Conservation (phyloP, 768 basidiomycete genomes). For the Mycena capillaripes region DNA sequence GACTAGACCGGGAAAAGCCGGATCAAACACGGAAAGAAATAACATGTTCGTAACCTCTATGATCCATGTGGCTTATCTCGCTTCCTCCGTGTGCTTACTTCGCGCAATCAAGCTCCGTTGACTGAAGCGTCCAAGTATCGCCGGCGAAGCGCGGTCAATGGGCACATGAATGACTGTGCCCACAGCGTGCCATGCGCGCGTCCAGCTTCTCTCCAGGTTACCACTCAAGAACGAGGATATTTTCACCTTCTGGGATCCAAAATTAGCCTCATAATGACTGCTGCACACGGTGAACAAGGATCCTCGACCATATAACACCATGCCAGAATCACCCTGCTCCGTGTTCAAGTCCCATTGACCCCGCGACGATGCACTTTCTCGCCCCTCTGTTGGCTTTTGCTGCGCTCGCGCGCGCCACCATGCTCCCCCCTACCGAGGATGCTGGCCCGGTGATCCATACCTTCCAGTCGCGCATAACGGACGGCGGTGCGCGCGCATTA, state of each 20-base stretch:
- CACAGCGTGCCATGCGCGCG: background rate
- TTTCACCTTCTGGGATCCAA: background rate
- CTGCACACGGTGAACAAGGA: background rate
- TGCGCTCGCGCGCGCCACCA: conserved; percentile 14
- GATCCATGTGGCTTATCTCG: conserved; percentile 5
- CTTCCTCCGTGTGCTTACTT: background rate
- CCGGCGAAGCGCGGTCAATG: background rate
- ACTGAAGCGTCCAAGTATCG: background rate
- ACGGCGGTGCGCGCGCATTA: conserved; percentile 19
- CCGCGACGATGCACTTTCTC: conserved; percentile 21
- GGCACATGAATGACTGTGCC: background rate
- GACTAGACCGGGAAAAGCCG: background rate
- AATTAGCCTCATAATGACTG: background rate
- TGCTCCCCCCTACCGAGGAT: background rate
- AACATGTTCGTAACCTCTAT: background rate
- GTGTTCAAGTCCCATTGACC: background rate
- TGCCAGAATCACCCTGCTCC: background rate
- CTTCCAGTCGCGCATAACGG: conserved; percentile 10
- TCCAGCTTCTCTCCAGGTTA: background rate
- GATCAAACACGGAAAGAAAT: background rate
- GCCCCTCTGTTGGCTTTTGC: conserved; percentile 17
- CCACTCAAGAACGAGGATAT: background rate
- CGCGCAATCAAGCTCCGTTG: background rate
- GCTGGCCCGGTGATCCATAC: conserved; percentile 19
- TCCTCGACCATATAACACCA: background rate